A percentile compares a stretch with the other conserved stretches of the same genome.
Evolutionary conservation across 768 basidiomycete genomes (phyloP).

Genomic region (Mycena amicta): DNA sequence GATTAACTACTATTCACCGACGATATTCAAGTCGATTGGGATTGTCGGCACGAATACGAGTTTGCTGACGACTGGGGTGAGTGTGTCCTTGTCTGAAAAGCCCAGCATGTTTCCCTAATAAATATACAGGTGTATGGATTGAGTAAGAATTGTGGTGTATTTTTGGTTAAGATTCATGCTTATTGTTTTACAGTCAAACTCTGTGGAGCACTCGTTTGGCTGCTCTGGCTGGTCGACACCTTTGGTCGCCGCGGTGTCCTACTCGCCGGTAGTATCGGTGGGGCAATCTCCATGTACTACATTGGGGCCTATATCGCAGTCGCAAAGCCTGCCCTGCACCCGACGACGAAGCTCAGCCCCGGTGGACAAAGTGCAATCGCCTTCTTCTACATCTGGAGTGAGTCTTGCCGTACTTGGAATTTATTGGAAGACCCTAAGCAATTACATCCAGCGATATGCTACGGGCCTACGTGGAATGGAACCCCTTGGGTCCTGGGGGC

Average conservation of each 20-base stretch:
- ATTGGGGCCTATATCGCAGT: slow-evolving; percentile 48
- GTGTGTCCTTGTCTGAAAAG: neutral
- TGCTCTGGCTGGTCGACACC: slow-evolving; percentile 43
- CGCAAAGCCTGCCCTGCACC: slow-evolving; percentile 30
- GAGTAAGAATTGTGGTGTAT: slow-evolving; percentile 32
- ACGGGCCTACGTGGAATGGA: slow-evolving; percentile 46
- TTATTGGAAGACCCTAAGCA: too few relatives aligned
- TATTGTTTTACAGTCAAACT: slow-evolving; percentile 31
- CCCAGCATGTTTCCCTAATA: neutral
- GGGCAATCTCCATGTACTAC: slow-evolving; percentile 45
- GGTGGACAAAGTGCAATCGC: slow-evolving; percentile 39
- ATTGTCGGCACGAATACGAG: slow-evolving; percentile 38
- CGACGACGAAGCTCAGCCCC: slow-evolving; percentile 19
- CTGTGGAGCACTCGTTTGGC: slow-evolving; percentile 41
- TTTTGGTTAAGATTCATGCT: neutral
- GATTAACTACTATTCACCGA: slow-evolving; percentile 51
- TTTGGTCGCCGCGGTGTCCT: slow-evolving; percentile 45
- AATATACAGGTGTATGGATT: slow-evolving; percentile 45
- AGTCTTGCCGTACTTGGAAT: too few relatives aligned
- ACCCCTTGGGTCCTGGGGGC: slow-evolving; percentile 49
- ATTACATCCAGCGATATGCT: slow-evolving; percentile 31
- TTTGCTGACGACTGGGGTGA: slow-evolving; percentile 45
- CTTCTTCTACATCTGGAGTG: slow-evolving; percentile 40
- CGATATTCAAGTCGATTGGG: slow-evolving; percentile 51
- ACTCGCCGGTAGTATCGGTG: slow-evolving; percentile 42